Conservation (phyloP, 2,329 filamentous ascomycete genomes). For the Penicillium sp. region DNA sequence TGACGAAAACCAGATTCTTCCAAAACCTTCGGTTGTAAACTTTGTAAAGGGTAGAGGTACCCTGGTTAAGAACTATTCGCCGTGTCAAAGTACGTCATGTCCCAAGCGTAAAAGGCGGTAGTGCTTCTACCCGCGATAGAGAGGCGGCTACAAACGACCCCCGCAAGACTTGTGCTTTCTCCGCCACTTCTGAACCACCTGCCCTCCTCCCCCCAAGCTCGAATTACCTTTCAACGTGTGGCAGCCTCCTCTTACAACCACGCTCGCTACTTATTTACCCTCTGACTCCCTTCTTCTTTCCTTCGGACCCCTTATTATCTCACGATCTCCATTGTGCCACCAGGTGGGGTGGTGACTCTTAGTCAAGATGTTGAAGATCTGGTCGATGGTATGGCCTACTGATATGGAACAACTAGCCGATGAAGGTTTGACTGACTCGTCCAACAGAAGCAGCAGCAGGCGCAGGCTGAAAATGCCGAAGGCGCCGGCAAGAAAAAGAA, state of each 20-base stretch:
- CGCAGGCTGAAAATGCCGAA: constrained; percentile 92
- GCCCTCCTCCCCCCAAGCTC: background rate
- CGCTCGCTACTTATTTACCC: background rate
- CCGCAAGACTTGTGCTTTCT: background rate
- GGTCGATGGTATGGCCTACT: constrained; percentile 79
- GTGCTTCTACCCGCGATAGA: background rate
- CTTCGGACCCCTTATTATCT: background rate
- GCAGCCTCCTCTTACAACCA: background rate
- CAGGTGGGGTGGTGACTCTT: constrained; percentile 28
- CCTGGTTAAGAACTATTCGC: background rate
- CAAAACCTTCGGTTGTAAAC: background rate
- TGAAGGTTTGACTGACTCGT: constrained; percentile 1
- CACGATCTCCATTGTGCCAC: constrained; percentile 8
- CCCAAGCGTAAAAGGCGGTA: background rate
- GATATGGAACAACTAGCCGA: background rate
- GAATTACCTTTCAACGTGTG: background rate
- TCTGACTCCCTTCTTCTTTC: background rate
- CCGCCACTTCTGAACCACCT: background rate
- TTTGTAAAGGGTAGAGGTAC: background rate
- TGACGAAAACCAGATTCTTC: background rate
- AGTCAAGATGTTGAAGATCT: constrained; percentile 93
- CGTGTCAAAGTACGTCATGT: constrained; percentile 6
- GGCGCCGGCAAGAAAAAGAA: constrained; percentile 88
- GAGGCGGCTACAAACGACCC: background rate
- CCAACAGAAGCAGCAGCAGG: constrained; percentile 72